Percentiles rank a stretch among this genome's conserved stretches.
Conservation (phyloP, 352 stramenopile genomes). For the Peronospora belbahrii region DNA sequence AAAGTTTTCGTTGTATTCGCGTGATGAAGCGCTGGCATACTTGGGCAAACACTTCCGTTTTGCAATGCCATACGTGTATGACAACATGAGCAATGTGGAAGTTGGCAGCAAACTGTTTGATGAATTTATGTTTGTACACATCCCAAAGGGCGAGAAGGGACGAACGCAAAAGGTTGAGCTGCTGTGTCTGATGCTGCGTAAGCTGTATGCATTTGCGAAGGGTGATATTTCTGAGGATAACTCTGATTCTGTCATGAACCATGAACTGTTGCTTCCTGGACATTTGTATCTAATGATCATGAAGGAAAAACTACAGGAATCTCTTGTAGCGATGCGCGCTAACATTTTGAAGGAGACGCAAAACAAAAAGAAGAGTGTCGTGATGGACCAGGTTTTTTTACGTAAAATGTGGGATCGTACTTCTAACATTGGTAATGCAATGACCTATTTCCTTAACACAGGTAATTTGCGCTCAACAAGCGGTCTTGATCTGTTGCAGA, state of each 20-base stretch:
- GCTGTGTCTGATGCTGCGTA: constrained; percentile 94
- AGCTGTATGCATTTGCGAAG: constrained; percentile 96
- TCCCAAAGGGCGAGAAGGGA: constrained; percentile 84
- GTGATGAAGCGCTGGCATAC: constrained; percentile 88
- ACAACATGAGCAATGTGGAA: constrained; percentile 86
- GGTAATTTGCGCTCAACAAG: constrained; percentile 96
- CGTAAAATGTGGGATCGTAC: constrained; percentile 91
- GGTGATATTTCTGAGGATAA: constrained; percentile 95
- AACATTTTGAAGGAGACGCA: constrained; percentile 78
- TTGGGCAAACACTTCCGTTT: constrained; percentile 95
- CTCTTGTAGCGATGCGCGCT: constrained; percentile 59
- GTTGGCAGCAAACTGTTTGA: constrained; percentile 86
- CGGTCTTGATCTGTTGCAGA: constrained; percentile 96
- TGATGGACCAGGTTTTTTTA: constrained; percentile 86
- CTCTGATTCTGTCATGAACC: constrained; percentile 97
- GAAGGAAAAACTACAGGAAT: constrained; percentile 98
- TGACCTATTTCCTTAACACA: constrained; percentile 98
- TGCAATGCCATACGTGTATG: constrained; percentile 80
- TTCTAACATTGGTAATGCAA: constrained; percentile 87
- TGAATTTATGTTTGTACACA: constrained; percentile 96
- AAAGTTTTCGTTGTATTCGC: constrained; percentile 87
- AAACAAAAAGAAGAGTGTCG: constrained; percentile 46
- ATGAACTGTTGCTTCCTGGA: constrained; percentile 93
- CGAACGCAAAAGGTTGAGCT: constrained; percentile 90
- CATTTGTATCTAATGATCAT: constrained; percentile 95